These are phyloP conservation scores for Apiotrichum gamsii DNA, from an alignment of 1,284 basidiomycete genomes.

Conservation along the genomic window DNA sequence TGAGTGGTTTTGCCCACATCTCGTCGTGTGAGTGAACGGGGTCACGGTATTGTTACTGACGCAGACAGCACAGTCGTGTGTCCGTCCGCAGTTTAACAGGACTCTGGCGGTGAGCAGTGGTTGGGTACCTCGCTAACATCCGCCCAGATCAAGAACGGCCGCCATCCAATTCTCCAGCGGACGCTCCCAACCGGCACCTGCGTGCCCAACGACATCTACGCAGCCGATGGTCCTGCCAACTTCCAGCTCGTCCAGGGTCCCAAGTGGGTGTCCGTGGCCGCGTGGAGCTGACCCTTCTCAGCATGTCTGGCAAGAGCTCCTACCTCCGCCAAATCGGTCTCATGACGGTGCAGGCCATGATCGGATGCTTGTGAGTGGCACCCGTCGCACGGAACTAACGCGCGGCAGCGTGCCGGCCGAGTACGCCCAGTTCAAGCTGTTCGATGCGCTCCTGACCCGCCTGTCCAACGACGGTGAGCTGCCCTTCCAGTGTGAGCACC, in stretches of 20 bases:
- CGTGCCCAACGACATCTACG: slow-evolving; percentile 69
- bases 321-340: slow-evolving; percentile 82
- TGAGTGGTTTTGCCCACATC: slow-evolving; percentile 69
- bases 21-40: slow-evolving; percentile 62
- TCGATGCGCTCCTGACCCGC: slow-evolving; percentile 75
- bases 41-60: background rate
- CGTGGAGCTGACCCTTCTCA: slow-evolving; percentile 33
- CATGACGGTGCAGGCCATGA: slow-evolving; percentile 75
- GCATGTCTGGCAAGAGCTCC: slow-evolving; percentile 90
- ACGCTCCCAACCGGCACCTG: slow-evolving; percentile 62
- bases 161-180: slow-evolving; percentile 77
- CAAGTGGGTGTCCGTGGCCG: slow-evolving; percentile 55
- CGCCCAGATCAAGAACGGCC: slow-evolving; percentile 67
- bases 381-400: background rate
- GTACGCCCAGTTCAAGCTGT: slow-evolving; percentile 76
- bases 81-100: slow-evolving; percentile 78
- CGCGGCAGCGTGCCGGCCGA: slow-evolving; percentile 67
- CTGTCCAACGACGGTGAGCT: slow-evolving; percentile 68
- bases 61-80: slow-evolving; percentile 40
- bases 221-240: slow-evolving; percentile 61
- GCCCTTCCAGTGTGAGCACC: background rate
- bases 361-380: slow-evolving; percentile 64
- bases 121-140: background rate
- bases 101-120: slow-evolving; percentile 57
- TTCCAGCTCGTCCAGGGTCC: slow-evolving; percentile 87